phyloP scores from a whole-genome alignment of 2,329 filamentous ascomycete species.

The Aspergillus ibericus region DNA sequence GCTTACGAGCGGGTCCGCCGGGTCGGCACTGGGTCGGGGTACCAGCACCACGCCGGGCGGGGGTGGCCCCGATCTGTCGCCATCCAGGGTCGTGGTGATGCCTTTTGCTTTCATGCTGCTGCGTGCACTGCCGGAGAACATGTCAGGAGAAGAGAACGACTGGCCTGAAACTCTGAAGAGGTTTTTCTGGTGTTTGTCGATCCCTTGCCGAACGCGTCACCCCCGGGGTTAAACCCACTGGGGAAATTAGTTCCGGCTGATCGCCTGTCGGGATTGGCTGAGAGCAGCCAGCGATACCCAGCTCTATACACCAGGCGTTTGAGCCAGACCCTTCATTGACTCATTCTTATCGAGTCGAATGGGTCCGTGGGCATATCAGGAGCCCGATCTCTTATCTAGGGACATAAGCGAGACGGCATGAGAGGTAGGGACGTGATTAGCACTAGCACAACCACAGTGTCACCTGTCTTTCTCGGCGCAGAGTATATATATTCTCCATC shows the following conservation, averaged over 20 bases:
- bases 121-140: too few species aligned
- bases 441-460: too few species aligned
- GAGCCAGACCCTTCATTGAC: too few species aligned
- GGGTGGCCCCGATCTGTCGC: not conserved
- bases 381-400: too few species aligned
- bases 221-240: not conserved
- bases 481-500: not conserved
- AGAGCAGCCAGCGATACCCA: not conserved
- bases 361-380: too few species aligned
- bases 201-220: not conserved
- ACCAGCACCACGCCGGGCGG: constrained; percentile 11
- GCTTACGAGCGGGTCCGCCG: constrained; percentile 5
- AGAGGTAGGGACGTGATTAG: too few species aligned
- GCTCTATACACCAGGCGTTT: too few species aligned
- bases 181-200: not conserved
- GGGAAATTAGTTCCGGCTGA: not conserved
- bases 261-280: not conserved
- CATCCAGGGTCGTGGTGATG: not conserved
- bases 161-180: not conserved
- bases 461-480: too few species aligned
- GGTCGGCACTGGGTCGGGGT: not conserved
- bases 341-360: too few species aligned
- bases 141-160: too few species aligned
- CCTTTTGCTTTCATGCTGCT: not conserved
- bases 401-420: too few species aligned